Percentiles rank a stretch among this genome's conserved stretches.
phyloP scores from a whole-genome alignment of 2,329 filamentous ascomycete genomes.

The Aspergillus sp. region DNA sequence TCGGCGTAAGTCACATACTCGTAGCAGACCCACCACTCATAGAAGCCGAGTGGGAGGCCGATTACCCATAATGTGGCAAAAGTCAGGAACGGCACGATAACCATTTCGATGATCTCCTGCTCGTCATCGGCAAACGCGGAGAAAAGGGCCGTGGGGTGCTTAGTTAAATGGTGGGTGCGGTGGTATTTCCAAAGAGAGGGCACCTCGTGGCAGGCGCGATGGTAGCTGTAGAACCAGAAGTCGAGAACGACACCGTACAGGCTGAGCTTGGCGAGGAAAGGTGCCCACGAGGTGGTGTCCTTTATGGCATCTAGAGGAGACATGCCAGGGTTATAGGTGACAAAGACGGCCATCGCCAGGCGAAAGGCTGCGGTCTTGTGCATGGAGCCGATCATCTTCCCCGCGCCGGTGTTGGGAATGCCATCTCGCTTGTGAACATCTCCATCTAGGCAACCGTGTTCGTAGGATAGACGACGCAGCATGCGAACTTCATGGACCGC shows the following conservation, averaged over 20 bases:
- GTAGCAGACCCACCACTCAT: conserved; percentile 4
- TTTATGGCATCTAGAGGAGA: not conserved
- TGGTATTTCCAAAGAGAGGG: conserved; percentile 3
- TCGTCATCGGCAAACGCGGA: conserved; percentile 5
- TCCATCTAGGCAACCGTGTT: conserved; percentile 3
- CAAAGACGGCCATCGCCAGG: not conserved
- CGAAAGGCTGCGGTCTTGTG: not conserved
- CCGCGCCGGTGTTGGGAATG: not conserved
- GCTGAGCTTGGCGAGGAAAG: not conserved
- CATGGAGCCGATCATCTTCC: not conserved
- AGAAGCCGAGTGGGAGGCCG: not conserved
- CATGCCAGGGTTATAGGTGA: not conserved
- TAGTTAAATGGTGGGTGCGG: conserved; percentile 6
- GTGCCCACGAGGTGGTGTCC: not conserved
- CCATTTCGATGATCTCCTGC: conserved; percentile 6
- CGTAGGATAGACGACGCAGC: not conserved
- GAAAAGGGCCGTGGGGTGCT: not conserved
- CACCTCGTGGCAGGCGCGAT: conserved; percentile 3
- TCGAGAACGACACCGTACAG: not conserved
- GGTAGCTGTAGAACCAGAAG: conserved; percentile 6
- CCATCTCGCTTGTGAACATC: conserved; percentile 1
- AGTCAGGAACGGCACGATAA: not conserved
- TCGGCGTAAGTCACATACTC: conserved; percentile 4
- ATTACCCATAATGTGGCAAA: not conserved
- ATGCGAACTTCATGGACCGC: not conserved